A percentile compares a stretch with the other conserved stretches of the same genome.
Conservation (phyloP, 305 asterid species). For the Plantago coronopus region DNA sequence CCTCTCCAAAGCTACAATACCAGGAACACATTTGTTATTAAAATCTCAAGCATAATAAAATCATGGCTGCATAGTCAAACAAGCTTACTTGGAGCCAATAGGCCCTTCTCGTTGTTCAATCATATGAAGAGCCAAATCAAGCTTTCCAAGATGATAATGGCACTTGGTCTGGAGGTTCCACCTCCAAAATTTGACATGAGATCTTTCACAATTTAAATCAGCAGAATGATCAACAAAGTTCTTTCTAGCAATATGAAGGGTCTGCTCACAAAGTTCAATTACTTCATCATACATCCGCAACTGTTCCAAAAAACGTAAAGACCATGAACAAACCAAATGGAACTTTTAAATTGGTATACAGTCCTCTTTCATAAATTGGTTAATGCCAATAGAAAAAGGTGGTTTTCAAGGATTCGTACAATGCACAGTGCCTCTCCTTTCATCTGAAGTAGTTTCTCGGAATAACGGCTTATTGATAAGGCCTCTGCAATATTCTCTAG, state of each 20-base stretch:
- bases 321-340: conserved; percentile 8
- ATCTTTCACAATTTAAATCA: conserved; percentile 31
- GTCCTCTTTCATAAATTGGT: neutral
- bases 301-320: conserved; percentile 36
- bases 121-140: conserved; percentile 79
- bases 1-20: conserved; percentile 39
- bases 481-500: conserved; percentile 57
- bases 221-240: conserved; percentile 37
- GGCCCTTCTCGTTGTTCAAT: conserved; percentile 58
- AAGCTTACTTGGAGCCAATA: conserved; percentile 42
- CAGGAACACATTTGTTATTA: conserved; percentile 22
- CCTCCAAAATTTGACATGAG: conserved; percentile 63
- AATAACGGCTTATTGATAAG: conserved; percentile 60
- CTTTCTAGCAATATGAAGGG: conserved; percentile 61
- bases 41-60: conserved; percentile 20
- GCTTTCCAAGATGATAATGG: conserved; percentile 67
- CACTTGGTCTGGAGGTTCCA: conserved; percentile 67
- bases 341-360: conserved; percentile 6
- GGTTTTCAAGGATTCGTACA: conserved; percentile 43
- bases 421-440: conserved; percentile 75
- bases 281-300: conserved; percentile 60
- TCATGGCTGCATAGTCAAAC: conserved; percentile 17
- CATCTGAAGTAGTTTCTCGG: conserved; percentile 79
- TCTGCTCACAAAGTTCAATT: conserved; percentile 69
- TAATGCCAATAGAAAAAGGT: neutral